Conservation (phyloP, 2,329 filamentous ascomycete species). For the Fusarium sp. region DNA sequence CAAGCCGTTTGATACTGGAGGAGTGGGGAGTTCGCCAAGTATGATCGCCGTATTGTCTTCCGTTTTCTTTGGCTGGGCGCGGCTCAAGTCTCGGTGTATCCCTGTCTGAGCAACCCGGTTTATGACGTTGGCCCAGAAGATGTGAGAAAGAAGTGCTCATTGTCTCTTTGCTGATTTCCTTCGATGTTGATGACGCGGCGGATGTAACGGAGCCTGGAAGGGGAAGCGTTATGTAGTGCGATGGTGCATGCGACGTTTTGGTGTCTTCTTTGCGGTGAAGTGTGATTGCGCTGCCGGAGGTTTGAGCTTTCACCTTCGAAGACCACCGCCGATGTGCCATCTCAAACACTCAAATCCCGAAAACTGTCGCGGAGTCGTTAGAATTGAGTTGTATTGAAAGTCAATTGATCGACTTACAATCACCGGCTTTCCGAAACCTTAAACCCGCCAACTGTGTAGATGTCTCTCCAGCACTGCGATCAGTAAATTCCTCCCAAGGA, state of each 20-base stretch:
- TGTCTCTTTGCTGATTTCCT: constrained; percentile 4
- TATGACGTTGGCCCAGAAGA: constrained; percentile 35
- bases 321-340: not conserved
- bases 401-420: not conserved
- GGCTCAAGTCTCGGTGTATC: constrained; percentile 29
- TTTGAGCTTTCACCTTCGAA: not conserved
- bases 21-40: constrained; percentile 37
- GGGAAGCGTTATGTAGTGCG: not conserved
- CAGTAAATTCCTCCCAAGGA: not conserved
- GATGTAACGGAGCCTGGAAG: not conserved
- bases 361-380: not conserved
- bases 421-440: not conserved
- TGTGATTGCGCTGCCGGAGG: fast-evolving
- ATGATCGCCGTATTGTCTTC: constrained; percentile 22
- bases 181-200: constrained; percentile 16
- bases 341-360: not conserved
- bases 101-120: constrained; percentile 21
- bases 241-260: not conserved
- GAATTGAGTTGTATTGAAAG: not conserved
- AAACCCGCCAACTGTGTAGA: not conserved
- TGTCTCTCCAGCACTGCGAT: not conserved
- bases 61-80: constrained; percentile 25
- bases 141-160: constrained; percentile 1
- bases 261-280: not conserved
- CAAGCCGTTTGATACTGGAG: constrained; percentile 4